Evolutionary conservation across 1,139 yeast species (phyloP), one percentile per base, ranked within the genome.

Genomic region (Yamadazyma sp.): DNA sequence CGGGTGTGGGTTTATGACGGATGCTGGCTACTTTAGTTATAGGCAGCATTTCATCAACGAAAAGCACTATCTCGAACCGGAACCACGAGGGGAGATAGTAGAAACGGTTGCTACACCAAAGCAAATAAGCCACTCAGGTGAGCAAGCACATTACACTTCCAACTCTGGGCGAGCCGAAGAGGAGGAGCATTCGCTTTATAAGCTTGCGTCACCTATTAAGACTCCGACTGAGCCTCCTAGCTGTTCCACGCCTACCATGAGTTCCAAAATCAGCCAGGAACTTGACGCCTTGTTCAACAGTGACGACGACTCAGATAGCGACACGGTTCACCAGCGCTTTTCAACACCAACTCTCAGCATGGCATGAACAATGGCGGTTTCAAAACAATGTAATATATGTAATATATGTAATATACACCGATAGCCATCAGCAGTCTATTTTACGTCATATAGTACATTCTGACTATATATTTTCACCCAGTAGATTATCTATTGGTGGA

Each of bases 1-100:
- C 27, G 76, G 76, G 4, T 70, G 76, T 50, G 71, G 65, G 3
- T 69, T 50, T 44, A 59, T 64, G 58, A 66, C 74, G 0, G 72
- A 65, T 33, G 62, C 56, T 8, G 68, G 72, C 2, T 69, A 65
- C 44, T 41, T 51, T 12, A 63, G 56, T 23, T 67, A 68, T 64
- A 49, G 62, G 38, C 29, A 45, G 4, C 76, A 70, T 53, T 55
- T 68, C 33, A 46, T 58, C 7, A 47, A 44, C 2, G 43, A 39
- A 20, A 44, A 49, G 6, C 67, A 62, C 43, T 49, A 56, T 38
- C 35, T 48, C 1, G 38, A 48, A 11, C 24, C 27, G 17, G 14
- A 17, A 14, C 47, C 50, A 3, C 31, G 50, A 14, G 37, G 32
- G 4, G 14, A 17, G n/a, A 23, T 32, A 16, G 11, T 15, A 9